A percentile compares a stretch with the other conserved stretches of the same genome.
Evolutionary conservation across 1,284 basidiomycete genomes (phyloP).

Genomic region (Ceraceosorus bombacis): DNA sequence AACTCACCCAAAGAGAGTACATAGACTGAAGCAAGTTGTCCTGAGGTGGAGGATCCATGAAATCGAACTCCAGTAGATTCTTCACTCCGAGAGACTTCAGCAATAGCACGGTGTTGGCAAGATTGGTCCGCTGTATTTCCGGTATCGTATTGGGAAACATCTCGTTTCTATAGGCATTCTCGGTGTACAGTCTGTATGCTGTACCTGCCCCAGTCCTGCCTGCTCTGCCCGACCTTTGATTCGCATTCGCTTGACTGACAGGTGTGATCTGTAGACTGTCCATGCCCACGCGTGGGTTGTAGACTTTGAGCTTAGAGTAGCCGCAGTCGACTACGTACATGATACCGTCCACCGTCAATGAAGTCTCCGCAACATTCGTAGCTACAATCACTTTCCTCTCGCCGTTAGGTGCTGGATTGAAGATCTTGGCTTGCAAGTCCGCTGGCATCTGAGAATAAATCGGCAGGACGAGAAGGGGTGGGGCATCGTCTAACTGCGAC

Average conservation of each 20-base stretch:
- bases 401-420: slow-evolving; percentile 86
- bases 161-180: slow-evolving; percentile 91
- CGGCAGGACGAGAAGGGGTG: slow-evolving; percentile 76
- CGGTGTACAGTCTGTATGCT: slow-evolving; percentile 93
- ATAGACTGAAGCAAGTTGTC: slow-evolving; percentile 67
- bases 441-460: slow-evolving; percentile 99
- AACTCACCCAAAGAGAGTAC: slow-evolving; percentile 85
- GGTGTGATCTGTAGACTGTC: slow-evolving; percentile 97
- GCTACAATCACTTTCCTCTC: slow-evolving; percentile 94
- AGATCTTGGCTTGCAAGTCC: slow-evolving; percentile 95
- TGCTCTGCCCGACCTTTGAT: slow-evolving; percentile 88
- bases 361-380: slow-evolving; percentile 98
- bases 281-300: slow-evolving; percentile 99
- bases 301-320: slow-evolving; percentile 95
- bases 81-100: slow-evolving; percentile 90
- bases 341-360: slow-evolving; percentile 88
- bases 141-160: slow-evolving; percentile 94
- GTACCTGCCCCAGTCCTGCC: slow-evolving; percentile 80
- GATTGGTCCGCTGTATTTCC: slow-evolving; percentile 94
- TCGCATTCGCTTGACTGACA: slow-evolving; percentile 87
- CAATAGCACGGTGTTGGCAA: slow-evolving; percentile 89
- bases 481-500: slow-evolving; percentile 78
- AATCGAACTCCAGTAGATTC: slow-evolving; percentile 95
- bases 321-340: slow-evolving; percentile 93
- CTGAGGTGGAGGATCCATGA: slow-evolving; percentile 85